Percentiles rank a stretch among this genome's conserved stretches.
These are phyloP conservation scores for Aristolochia fimbriata DNA, from an alignment of 164 flowering plant species.

Conservation along the genomic window DNA sequence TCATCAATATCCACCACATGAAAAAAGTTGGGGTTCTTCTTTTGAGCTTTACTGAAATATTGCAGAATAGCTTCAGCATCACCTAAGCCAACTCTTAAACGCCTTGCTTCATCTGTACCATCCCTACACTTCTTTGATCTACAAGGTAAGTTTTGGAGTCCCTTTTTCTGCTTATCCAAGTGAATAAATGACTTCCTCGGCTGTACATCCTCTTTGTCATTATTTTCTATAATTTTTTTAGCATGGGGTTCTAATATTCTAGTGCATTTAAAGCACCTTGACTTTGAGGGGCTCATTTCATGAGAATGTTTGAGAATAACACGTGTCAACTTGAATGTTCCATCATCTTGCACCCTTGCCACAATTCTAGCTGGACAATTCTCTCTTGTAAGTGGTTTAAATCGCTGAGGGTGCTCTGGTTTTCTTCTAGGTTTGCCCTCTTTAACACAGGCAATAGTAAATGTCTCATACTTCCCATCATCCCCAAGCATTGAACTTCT, in stretches of 20 bases:
- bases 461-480: not conserved
- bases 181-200: not conserved
- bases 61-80: constrained; percentile 2
- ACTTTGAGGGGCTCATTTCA: constrained; percentile 2
- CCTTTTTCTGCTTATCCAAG: not conserved
- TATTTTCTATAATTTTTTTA: not conserved
- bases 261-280: not conserved
- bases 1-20: constrained; percentile 5
- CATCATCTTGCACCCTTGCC: not conserved
- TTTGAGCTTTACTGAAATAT: not conserved
- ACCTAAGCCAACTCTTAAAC: constrained; percentile 2
- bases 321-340: not conserved
- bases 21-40: not conserved
- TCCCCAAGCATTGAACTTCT: constrained; percentile 1
- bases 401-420: not conserved
- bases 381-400: not conserved
- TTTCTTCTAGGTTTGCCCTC: constrained; percentile 1
- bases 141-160: not conserved
- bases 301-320: constrained; percentile 2
- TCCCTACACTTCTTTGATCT: not conserved
- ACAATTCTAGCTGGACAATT: constrained; percentile 5
- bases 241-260: not conserved
- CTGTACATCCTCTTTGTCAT: no score
- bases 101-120: not conserved
- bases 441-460: constrained; percentile 1